These are phyloP conservation scores for Trichoderma koningiopsis DNA, from an alignment of 2,329 filamentous ascomycete species.

Conservation along the genomic window DNA sequence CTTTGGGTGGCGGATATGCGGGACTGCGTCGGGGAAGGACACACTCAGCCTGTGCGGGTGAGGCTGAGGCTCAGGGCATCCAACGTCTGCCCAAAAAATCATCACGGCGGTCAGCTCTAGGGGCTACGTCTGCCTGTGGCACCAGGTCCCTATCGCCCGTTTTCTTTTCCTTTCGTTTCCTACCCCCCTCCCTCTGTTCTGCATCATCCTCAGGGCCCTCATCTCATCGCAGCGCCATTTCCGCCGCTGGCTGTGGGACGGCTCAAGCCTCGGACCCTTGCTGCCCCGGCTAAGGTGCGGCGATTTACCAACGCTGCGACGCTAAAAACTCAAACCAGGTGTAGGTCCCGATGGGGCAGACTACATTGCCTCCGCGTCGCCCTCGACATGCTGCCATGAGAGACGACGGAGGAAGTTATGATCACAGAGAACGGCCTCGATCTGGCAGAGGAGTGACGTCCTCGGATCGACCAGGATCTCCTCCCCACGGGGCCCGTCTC, in stretches of 20 bases:
- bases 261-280: constrained; percentile 29
- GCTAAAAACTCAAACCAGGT: constrained; percentile 45
- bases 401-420: constrained; percentile 42
- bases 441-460: constrained; percentile 40
- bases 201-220: neutral
- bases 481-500: constrained; percentile 38
- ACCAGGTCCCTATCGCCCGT: neutral
- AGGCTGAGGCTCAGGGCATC: constrained; percentile 14
- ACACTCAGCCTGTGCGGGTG: constrained; percentile 3
- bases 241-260: constrained; percentile 18
- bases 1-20: constrained; percentile 11
- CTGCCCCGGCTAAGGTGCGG: constrained; percentile 44
- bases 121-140: neutral
- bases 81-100: constrained; percentile 10
- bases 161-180: neutral
- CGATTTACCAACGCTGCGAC: constrained; percentile 39
- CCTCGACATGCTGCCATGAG: constrained; percentile 47
- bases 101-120: constrained; percentile 18
- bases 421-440: constrained; percentile 43
- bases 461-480: constrained; percentile 38
- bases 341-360: constrained; percentile 36
- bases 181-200: neutral
- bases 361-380: constrained; percentile 40
- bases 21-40: constrained; percentile 18
- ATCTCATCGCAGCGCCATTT: constrained; percentile 13